Evolutionary conservation across 352 stramenopile genomes (phyloP), one percentile per base, ranked within the genome.

Genomic region (Pythium brassicae): DNA sequence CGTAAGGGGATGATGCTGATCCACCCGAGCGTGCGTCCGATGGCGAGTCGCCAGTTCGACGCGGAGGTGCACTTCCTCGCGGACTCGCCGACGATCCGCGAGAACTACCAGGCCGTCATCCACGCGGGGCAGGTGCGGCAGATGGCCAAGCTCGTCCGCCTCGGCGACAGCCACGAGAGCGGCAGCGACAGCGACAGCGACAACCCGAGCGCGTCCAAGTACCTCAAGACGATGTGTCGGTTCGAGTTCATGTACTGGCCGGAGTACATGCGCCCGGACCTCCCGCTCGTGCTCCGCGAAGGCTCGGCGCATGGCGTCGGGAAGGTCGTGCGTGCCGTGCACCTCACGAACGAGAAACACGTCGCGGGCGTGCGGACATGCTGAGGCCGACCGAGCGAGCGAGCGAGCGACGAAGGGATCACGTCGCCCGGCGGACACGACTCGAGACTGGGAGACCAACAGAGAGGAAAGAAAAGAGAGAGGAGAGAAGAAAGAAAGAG

Each of bases 211-310:
- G 32, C 32, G 32, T 37, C 32, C 32, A 37, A 37, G 34, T 58
- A 39, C 50, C 76, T 57, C 34, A 68, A 49, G 22, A 82, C 69
- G 45, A 74, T 88, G 42, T 90, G 83, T 44, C 80, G 83, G 26
- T 92, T 94, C 34, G 78, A 92, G 55, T 94, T 94, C 64, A 87
- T 94, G 72, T 89, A 94, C 71, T 90, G 79, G 72, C 78, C 83
- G 0, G 83, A 94, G 68, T 91, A 91, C 59, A 77, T 94, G 56
- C 83, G 78, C 27, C 81, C 81, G 0, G 77, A 94, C 46, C 55
- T 89, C 42, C 83, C 83, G 50, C 62, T 94, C n/a, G 79, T 94
- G 5, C 57, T 94, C 22, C 73, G 78, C 8, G 83, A 89, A 58
- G 72, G 67, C 40, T 73, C 61, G 14, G 81, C 82, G 6, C 83